A percentile compares a stretch with the other conserved stretches of the same genome.
phyloP scores from a whole-genome alignment of 2,329 filamentous ascomycete genomes.

The Huntiella savannae region DNA sequence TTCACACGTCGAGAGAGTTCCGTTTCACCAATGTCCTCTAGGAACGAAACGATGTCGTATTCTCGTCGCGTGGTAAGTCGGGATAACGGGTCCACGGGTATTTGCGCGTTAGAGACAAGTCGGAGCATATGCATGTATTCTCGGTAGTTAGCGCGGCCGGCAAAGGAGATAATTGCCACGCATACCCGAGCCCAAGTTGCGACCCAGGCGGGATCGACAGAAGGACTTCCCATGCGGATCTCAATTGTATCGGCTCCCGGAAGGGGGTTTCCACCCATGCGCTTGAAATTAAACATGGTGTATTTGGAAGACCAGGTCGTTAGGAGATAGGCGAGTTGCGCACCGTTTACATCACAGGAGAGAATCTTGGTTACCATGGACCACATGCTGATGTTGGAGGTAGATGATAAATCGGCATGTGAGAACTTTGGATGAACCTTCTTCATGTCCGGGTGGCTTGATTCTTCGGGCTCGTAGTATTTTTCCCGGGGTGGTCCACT shows the following conservation, averaged over 20 bases:
- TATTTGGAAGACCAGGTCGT: constrained; percentile 15
- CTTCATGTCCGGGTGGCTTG: not conserved
- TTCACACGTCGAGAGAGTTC: constrained; percentile 14
- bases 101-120: constrained; percentile 13
- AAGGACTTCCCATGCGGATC: constrained; percentile 20
- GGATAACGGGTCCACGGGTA: constrained; percentile 3
- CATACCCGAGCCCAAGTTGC: constrained; percentile 19
- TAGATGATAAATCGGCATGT: not conserved
- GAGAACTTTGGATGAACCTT: not conserved
- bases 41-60: constrained; percentile 21
- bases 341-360: constrained; percentile 14
- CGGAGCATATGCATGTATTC: constrained; percentile 16
- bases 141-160: constrained; percentile 16
- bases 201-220: constrained; percentile 20
- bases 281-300: constrained; percentile 3
- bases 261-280: not conserved
- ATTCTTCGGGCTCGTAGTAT: constrained; percentile 2
- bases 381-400: constrained; percentile 11
- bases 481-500: not conserved
- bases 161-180: constrained; percentile 17
- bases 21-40: constrained; percentile 19
- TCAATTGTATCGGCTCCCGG: constrained; percentile 17
- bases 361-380: constrained; percentile 15
- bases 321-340: constrained; percentile 12
- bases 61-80: constrained; percentile 7